Conservation (phyloP, 2,329 filamentous ascomycete genomes). For the Fusarium foetens region DNA sequence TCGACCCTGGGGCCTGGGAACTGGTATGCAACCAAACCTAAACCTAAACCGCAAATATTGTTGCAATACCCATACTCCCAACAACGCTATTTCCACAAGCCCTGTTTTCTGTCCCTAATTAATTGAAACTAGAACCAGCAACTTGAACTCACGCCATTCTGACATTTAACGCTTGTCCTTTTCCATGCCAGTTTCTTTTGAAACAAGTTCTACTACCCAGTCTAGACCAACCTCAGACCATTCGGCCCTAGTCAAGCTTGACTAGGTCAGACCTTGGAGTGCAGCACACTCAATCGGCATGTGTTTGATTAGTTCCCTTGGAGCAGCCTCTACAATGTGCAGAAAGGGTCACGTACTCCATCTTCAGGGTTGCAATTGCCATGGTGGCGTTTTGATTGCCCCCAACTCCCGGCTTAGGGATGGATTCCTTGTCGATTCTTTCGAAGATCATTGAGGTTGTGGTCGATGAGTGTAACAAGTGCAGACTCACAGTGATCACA, state of each 20-base stretch:
- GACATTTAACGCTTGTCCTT: not conserved
- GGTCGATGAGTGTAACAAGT: not conserved
- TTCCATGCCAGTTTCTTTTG: not conserved
- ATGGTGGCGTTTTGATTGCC: not conserved
- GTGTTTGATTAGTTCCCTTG: not conserved
- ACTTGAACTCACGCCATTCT: conserved; percentile 3
- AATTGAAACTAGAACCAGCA: not conserved
- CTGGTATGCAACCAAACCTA: not conserved
- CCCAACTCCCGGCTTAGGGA: not conserved
- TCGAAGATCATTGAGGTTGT: not conserved
- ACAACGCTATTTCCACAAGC: not conserved
- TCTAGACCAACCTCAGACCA: not conserved
- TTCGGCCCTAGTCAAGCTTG: not conserved
- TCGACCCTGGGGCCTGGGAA: not conserved
- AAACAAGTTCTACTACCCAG: conserved; percentile 10
- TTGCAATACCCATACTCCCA: not conserved
- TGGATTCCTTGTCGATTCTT: not conserved
- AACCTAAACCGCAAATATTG: not conserved
- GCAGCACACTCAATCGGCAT: not conserved
- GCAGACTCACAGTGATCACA: not conserved
- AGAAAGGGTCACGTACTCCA: not conserved
- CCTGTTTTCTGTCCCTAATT: not conserved
- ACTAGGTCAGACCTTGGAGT: not conserved
- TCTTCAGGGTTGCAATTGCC: not conserved
- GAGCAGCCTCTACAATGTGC: not conserved